phyloP scores from a whole-genome alignment of 352 stramenopile genomes.

The Plasmopara muralis region DNA sequence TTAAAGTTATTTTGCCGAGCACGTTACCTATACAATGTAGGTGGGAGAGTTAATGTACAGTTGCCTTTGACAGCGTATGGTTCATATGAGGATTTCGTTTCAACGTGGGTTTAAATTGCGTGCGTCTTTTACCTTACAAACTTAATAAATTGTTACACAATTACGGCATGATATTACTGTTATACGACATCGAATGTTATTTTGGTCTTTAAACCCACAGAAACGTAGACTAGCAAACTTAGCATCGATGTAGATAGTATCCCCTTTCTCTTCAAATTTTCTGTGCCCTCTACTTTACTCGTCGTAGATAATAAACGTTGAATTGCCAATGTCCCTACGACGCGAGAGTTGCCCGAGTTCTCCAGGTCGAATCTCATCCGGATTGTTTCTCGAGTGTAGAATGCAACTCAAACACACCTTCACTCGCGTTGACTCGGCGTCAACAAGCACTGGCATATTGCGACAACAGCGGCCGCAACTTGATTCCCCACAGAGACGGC shows the following conservation, averaged over 20 bases:
- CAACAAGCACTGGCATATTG: conserved; percentile 65
- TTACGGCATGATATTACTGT: no score
- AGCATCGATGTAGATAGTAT: neutral
- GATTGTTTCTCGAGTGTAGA: conserved; percentile 53
- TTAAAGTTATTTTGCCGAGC: no score
- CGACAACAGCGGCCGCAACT: conserved; percentile 65
- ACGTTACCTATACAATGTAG: no score
- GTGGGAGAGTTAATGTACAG: no score
- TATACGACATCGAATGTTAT: no score
- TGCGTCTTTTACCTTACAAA: no score
- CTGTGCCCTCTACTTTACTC: conserved; percentile 14
- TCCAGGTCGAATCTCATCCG: conserved; percentile 40
- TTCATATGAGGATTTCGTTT: no score
- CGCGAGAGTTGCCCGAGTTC: conserved; percentile 22
- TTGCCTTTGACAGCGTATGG: no score
- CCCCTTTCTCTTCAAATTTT: no score
- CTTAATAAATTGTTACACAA: no score
- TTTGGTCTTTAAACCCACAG: no score
- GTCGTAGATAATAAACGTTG: conserved; percentile 66
- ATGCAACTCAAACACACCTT: conserved; percentile 78
- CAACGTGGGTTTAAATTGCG: no score
- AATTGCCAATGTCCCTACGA: conserved; percentile 43
- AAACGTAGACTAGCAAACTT: neutral
- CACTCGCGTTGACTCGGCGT: conserved; percentile 50
- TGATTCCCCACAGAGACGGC: conserved; percentile 61